phyloP scores from a whole-genome alignment of 2,329 filamentous ascomycete genomes.

The Fonsecaea nubica region DNA sequence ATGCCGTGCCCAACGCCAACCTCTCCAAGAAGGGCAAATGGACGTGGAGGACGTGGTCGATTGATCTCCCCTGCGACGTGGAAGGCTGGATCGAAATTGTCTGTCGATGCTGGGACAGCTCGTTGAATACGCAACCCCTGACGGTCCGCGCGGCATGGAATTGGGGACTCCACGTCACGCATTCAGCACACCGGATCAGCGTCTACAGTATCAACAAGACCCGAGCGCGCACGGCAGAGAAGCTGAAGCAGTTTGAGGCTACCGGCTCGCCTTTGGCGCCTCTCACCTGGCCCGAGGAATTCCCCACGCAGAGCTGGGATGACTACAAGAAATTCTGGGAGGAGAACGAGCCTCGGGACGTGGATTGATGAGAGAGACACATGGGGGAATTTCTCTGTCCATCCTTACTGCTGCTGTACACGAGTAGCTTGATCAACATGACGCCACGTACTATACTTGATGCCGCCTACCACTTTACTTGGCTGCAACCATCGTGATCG shows the following conservation, averaged over 20 bases:
- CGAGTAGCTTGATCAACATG: neutral
- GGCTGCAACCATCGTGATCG: neutral
- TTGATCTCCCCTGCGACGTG: constrained; percentile 66
- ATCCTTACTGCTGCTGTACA: neutral
- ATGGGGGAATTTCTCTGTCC: neutral
- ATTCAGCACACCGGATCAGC: constrained; percentile 48
- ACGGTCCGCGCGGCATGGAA: constrained; percentile 62
- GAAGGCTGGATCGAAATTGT: constrained; percentile 68
- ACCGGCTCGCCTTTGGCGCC: constrained; percentile 44
- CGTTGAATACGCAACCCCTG: constrained; percentile 65
- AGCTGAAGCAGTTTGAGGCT: constrained; percentile 43
- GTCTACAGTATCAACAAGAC: constrained; percentile 54
- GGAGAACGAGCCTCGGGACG: constrained; percentile 43
- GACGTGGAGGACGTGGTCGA: constrained; percentile 70
- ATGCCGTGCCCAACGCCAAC: constrained; percentile 65
- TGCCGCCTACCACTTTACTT: neutral
- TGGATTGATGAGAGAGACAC: too few species aligned
- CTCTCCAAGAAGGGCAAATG: constrained; percentile 67
- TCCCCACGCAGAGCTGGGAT: constrained; percentile 41
- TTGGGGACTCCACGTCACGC: constrained; percentile 51
- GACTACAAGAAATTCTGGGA: constrained; percentile 45
- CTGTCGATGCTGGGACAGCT: constrained; percentile 67
- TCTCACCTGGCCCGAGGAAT: constrained; percentile 44
- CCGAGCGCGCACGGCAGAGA: constrained; percentile 40
- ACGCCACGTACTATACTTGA: neutral